Evolutionary conservation across 164 flowering plant genomes (phyloP), one percentile per base, ranked within the genome.

Genomic region (Aristolochia contorta): DNA sequence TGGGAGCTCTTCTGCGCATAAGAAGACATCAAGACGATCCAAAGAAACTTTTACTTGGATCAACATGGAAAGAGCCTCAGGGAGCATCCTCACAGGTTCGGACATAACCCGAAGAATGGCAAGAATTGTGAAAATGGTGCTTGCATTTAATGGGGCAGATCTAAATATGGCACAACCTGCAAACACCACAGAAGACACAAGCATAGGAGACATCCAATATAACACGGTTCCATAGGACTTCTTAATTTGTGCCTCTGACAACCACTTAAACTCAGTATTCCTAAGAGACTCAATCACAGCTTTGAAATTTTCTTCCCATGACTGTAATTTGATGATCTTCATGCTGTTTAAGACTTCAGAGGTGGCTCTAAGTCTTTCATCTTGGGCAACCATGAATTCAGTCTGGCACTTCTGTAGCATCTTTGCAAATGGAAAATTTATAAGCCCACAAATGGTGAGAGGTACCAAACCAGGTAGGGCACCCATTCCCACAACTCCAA

Each of bases 251-350:
- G 70, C 12, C 63, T 79, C 65, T 4, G 77, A 14, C 65, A 92
- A 53, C 95, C 93, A 85, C 63, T 76, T 80, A 68, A 87, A 79
- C 47, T 89, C 96, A 2, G 0, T 52, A 10, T 65, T 80, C 16
- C 98, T 77, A 5, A 69, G 72, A 15, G 84, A 78, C 10, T 78
- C 79, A 4, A 84, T 75, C 64, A 70, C 51, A 13, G 22, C 68
- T 77, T 72, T 80, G 77, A 92, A 92, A 12, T 82, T 75, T 6
- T 87, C 93, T 66, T 89, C 98, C 98, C 98, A 92, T 2, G 93
- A 82, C 61, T 89, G 96, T 47, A 92, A 58, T 73, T 89, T 92
- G 32, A 92, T 87, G 59, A 87, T 73, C 60, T 87, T 87, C 91
- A 89, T 92, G 60, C 67, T 87, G 79, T 84, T 85, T 5, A 92